Evolutionary conservation across 2,329 filamentous ascomycete genomes (phyloP).

Genomic region (Scedosporium boydii): DNA sequence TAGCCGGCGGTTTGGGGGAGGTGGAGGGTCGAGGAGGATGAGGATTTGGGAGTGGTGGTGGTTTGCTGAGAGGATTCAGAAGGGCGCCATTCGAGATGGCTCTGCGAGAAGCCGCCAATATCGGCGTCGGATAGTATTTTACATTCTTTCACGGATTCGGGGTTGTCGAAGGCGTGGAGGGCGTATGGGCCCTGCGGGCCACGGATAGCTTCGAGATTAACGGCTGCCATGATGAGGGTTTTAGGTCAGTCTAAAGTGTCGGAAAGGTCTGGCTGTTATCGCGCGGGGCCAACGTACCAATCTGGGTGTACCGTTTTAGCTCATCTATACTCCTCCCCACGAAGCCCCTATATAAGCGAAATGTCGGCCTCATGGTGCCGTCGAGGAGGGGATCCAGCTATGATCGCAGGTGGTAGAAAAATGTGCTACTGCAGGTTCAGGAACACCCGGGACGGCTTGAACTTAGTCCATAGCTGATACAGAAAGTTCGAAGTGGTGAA

Average conservation of each 20-base stretch:
- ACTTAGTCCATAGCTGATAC: neutral
- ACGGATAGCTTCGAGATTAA: constrained; percentile 61
- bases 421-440: neutral
- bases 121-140: constrained; percentile 82
- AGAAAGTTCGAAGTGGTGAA: neutral
- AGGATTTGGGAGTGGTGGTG: constrained; percentile 7
- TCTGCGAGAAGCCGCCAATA: constrained; percentile 77
- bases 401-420: neutral
- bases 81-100: constrained; percentile 56
- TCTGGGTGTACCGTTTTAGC: constrained; percentile 44
- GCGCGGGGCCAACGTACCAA: constrained; percentile 31
- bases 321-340: constrained; percentile 50
- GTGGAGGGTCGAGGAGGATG: constrained; percentile 1
- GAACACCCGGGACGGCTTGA: neutral
- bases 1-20: constrained; percentile 33
- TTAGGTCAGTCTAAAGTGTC: neutral
- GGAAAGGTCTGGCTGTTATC: neutral
- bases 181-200: constrained; percentile 53
- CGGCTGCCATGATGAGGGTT: constrained; percentile 32
- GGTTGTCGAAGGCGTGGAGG: constrained; percentile 53
- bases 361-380: constrained; percentile 36
- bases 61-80: constrained; percentile 10
- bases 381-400: neutral
- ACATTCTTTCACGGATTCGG: constrained; percentile 37
- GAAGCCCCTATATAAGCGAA: constrained; percentile 42